Evolutionary conservation across 495 filamentous ascomycete genomes (phyloP).

Genomic region (Durotheca rogersii): DNA sequence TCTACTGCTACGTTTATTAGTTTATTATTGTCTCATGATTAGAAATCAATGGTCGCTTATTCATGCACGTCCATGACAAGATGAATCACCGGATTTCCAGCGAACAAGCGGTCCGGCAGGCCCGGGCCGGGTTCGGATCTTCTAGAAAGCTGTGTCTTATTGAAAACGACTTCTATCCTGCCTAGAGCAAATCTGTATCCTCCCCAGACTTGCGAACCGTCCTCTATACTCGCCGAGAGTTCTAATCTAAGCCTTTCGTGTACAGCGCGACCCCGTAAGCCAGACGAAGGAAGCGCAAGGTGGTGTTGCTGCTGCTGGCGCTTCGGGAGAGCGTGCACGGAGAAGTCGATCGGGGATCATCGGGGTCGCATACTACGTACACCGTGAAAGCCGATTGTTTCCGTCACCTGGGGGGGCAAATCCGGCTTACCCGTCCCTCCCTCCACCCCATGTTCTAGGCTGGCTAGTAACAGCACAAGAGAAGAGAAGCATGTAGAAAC

Average conservation of each 20-base stretch:
- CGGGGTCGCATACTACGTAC: constrained; percentile 23
- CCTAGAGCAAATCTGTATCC: constrained; percentile 17
- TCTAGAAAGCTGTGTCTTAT: too few species aligned
- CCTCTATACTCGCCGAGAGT: constrained; percentile 27
- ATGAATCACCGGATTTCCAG: constrained; percentile 8
- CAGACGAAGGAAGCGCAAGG: constrained; percentile 16
- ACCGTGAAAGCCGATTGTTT: constrained; percentile 9
- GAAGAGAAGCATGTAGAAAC: constrained; percentile 13
- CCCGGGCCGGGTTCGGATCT: too few species aligned
- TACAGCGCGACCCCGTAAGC: constrained; percentile 16
- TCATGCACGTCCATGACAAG: constrained; percentile 10
- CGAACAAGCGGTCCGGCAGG: constrained; percentile 17
- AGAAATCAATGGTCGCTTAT: constrained; percentile 27
- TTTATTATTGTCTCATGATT: too few species aligned
- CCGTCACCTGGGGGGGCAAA: constrained; percentile 9
- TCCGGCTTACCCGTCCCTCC: constrained; percentile 13
- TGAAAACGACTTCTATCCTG: constrained; percentile 15
- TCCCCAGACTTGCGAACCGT: constrained; percentile 15
- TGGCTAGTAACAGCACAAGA: constrained; percentile 14
- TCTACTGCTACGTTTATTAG: too few species aligned
- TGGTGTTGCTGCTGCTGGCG: constrained; percentile 8
- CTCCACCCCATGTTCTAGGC: constrained; percentile 13
- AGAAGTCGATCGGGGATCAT: not conserved
- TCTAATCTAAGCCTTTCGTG: constrained; percentile 15
- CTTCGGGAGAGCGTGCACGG: constrained; percentile 1